These are phyloP conservation scores for Candida maesae DNA, from an alignment of 805 yeast genomes.

Conservation along the genomic window DNA sequence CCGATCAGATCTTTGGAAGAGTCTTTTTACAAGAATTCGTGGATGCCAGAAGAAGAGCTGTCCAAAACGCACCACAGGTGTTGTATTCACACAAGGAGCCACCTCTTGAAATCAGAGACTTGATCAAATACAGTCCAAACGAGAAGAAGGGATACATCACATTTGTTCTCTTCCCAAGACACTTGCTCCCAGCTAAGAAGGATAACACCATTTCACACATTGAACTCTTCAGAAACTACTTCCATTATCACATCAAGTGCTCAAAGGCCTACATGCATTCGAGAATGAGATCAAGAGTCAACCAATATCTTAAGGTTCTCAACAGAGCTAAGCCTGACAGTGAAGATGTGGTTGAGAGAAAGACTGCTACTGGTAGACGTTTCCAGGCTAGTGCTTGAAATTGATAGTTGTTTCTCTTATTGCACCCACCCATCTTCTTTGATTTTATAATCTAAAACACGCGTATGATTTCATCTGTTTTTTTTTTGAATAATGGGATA, in stretches of 20 bases:
- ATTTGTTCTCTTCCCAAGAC: slow-evolving; percentile 80
- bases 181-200: slow-evolving; percentile 59
- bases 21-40: slow-evolving; percentile 92
- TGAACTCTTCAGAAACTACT: slow-evolving; percentile 89
- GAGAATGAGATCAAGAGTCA: slow-evolving; percentile 95
- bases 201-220: slow-evolving; percentile 90
- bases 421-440: too few relatives aligned
- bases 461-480: neutral
- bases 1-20: slow-evolving; percentile 87
- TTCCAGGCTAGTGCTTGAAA: slow-evolving; percentile 17
- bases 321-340: slow-evolving; percentile 96
- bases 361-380: slow-evolving; percentile 32
- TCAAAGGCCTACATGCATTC: slow-evolving; percentile 98
- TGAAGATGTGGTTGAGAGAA: slow-evolving; percentile 56
- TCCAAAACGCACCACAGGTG: slow-evolving; percentile 98
- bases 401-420: too few relatives aligned
- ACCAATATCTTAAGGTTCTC: slow-evolving; percentile 89
- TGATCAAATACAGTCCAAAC: slow-evolving; percentile 36
- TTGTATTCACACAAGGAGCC: slow-evolving; percentile 85
- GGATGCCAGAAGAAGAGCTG: slow-evolving; percentile 91
- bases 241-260: slow-evolving; percentile 98
- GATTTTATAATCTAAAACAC: too few relatives aligned
- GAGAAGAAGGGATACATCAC: slow-evolving; percentile 55
- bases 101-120: slow-evolving; percentile 75
- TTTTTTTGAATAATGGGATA: neutral